phyloP scores from a whole-genome alignment of 495 filamentous ascomycete genomes.

The Cenococcum geophilum region DNA sequence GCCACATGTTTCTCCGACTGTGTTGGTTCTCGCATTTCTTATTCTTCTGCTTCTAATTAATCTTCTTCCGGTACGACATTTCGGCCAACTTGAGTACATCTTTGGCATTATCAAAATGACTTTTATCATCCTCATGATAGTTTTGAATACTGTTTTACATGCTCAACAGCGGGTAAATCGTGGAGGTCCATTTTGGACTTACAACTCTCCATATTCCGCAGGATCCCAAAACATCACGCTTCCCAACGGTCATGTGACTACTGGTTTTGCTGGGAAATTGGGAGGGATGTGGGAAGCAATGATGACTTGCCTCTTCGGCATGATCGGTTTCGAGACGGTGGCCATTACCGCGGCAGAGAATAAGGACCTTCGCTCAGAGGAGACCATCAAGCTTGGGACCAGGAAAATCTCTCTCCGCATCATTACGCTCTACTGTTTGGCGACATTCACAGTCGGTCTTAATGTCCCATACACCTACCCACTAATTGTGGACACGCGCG shows the following conservation, averaged over 20 bases:
- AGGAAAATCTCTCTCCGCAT: constrained; percentile 15
- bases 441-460: constrained; percentile 13
- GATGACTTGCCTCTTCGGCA: constrained; percentile 8
- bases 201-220: constrained; percentile 6
- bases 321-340: constrained; percentile 17
- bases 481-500: neutral
- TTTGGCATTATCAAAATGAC: constrained; percentile 14
- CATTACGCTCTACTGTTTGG: constrained; percentile 12
- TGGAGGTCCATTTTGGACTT: constrained; percentile 12
- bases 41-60: constrained; percentile 8
- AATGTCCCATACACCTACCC: constrained; percentile 14
- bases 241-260: neutral
- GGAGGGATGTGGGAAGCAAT: constrained; percentile 12
- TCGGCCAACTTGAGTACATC: constrained; percentile 11
- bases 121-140: constrained; percentile 11
- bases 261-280: constrained; percentile 4
- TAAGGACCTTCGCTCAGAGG: constrained; percentile 2
- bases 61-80: constrained; percentile 14
- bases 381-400: constrained; percentile 11
- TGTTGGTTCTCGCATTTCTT: constrained; percentile 13
- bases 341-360: constrained; percentile 19
- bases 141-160: constrained; percentile 11
- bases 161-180: constrained; percentile 1
- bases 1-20: constrained; percentile 1
- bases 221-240: constrained; percentile 10